phyloP scores from a whole-genome alignment of 345 rosid species.

The Hirschfeldia incana region DNA sequence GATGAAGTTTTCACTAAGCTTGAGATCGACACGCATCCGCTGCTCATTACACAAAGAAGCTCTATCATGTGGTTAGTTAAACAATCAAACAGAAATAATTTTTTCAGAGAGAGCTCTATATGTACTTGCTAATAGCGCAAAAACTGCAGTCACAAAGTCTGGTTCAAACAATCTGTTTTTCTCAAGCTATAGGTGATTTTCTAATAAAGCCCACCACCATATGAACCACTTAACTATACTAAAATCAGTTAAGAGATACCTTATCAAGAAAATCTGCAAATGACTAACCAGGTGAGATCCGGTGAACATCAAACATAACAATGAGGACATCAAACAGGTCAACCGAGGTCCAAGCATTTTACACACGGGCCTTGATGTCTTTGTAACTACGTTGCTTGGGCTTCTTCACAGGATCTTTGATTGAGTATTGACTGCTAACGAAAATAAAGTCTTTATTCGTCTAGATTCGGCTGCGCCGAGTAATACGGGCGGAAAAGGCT shows the following conservation, averaged over 20 bases:
- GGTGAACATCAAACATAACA: too few relatives aligned
- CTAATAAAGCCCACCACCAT: neutral
- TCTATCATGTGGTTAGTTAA: neutral
- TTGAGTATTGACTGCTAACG: slow-evolving; percentile 57
- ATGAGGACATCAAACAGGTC: slow-evolving; percentile 60
- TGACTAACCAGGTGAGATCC: slow-evolving; percentile 66
- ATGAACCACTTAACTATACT: neutral
- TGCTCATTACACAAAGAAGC: neutral
- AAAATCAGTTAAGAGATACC: neutral
- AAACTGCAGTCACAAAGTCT: too few relatives aligned
- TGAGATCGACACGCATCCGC: neutral
- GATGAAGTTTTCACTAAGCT: neutral
- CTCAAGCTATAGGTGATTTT: too few relatives aligned
- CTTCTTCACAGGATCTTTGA: neutral
- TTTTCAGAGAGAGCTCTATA: neutral
- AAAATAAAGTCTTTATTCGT: slow-evolving; percentile 51
- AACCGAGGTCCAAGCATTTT: slow-evolving; percentile 73
- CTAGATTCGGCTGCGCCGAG: slow-evolving; percentile 60
- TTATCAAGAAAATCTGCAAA: neutral
- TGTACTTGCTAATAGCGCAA: too few relatives aligned
- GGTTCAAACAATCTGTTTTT: too few relatives aligned
- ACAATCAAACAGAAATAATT: neutral
- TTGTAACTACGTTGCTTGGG: slow-evolving; percentile 55
- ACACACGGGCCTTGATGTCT: slow-evolving; percentile 75
- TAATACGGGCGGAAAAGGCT: too few relatives aligned